phyloP scores from a whole-genome alignment of 495 filamentous ascomycete genomes.

The Penicillium riverlandense region DNA sequence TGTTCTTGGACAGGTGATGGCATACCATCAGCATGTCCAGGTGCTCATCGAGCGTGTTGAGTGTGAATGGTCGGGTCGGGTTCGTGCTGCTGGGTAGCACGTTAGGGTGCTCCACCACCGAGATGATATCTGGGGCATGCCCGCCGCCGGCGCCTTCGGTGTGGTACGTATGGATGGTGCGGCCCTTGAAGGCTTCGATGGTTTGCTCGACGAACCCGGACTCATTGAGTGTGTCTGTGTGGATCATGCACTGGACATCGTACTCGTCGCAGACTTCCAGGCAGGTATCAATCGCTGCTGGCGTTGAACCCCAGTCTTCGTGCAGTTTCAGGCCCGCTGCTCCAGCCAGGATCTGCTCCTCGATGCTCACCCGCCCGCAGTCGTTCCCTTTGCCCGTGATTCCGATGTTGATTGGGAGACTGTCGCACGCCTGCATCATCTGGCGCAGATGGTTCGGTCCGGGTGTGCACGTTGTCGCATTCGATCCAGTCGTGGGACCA shows the following conservation, averaged over 20 bases:
- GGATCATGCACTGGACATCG: conserved; percentile 92
- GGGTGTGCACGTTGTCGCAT: conserved; percentile 93
- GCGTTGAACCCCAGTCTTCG: conserved; percentile 95
- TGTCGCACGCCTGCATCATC: conserved; percentile 89
- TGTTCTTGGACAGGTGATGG: conserved; percentile 87
- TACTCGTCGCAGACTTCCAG: conserved; percentile 81
- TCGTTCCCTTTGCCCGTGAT: conserved; percentile 98
- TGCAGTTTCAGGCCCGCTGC: conserved; percentile 91
- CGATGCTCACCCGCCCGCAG: conserved; percentile 59
- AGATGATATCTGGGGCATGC: conserved; percentile 96
- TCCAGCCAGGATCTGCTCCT: conserved; percentile 77
- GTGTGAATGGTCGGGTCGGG: conserved; percentile 86
- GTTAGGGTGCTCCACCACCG: conserved; percentile 84
- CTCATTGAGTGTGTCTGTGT: conserved; percentile 97
- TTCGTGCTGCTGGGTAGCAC: conserved; percentile 91
- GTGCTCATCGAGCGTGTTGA: conserved; percentile 94
- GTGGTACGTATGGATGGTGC: conserved; percentile 97
- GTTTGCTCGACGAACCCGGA: conserved; percentile 95
- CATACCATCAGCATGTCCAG: conserved; percentile 99
- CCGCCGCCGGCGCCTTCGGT: conserved; percentile 96
- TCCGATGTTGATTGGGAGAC: conserved; percentile 82
- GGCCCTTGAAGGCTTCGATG: conserved; percentile 75
- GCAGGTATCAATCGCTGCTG: conserved; percentile 88
- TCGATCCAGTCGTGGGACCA: conserved; percentile 92
- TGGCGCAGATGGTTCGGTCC: conserved; percentile 75